Evolutionary conservation across 31 red algal species (phyloP).

Genomic region (Endocladia muricata): DNA sequence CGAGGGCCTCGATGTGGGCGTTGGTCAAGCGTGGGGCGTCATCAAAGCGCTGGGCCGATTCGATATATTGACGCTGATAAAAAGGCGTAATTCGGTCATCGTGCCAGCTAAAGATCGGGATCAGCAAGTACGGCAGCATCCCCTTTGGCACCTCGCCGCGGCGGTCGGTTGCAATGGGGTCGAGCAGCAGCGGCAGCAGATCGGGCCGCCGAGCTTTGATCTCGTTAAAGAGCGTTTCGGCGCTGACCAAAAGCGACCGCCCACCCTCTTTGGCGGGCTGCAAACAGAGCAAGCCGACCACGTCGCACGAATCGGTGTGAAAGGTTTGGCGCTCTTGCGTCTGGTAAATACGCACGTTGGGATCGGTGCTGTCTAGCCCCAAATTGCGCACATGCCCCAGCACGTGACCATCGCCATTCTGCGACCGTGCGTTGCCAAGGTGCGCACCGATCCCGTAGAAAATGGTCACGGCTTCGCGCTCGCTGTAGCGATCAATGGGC

Average conservation of each 20-base stretch:
- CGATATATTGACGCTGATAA: slow-evolving; percentile 7
- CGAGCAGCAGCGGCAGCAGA: background rate
- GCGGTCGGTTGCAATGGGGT: background rate
- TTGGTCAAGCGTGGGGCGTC: background rate
- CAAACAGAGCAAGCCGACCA: slow-evolving; percentile 9
- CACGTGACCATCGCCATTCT: background rate
- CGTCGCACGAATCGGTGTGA: slow-evolving; percentile 5
- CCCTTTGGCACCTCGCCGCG: background rate
- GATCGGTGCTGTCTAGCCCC: background rate
- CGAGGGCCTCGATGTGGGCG: background rate
- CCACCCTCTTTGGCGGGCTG: background rate
- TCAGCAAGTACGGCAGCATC: background rate
- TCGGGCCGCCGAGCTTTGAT: background rate
- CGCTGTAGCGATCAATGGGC: background rate
- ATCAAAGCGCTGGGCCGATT: background rate
- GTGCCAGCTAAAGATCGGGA: background rate
- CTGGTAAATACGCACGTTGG: background rate
- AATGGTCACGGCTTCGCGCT: background rate
- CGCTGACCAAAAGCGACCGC: background rate
- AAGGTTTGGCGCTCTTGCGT: slow-evolving; percentile 7
- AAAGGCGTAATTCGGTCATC: background rate
- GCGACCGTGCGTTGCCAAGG: background rate
- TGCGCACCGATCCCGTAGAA: background rate
- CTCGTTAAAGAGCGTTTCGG: background rate
- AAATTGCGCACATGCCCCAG: background rate